Percentiles rank a stretch among this genome's conserved stretches.
phyloP scores from a whole-genome alignment of 2,329 filamentous ascomycete species.

The Pezicula radicicola region DNA sequence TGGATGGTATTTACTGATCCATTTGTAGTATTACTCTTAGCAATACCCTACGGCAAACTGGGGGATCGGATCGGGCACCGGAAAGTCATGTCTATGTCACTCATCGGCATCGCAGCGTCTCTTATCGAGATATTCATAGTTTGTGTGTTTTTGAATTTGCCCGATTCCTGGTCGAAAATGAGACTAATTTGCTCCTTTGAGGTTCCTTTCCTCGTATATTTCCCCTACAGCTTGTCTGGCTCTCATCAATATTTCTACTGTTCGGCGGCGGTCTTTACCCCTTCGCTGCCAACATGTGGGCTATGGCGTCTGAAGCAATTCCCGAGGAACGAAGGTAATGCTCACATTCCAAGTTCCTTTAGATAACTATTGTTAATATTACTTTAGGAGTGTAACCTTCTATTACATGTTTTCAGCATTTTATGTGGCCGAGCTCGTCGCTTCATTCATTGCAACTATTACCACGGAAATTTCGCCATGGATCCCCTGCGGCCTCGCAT shows the following conservation, averaged over 20 bases:
- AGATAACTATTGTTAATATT: not conserved
- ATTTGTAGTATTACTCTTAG: constrained; percentile 23
- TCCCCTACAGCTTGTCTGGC: constrained; percentile 22
- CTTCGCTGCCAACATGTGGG: constrained; percentile 28
- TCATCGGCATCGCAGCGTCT: constrained; percentile 21
- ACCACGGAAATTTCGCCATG: constrained; percentile 28
- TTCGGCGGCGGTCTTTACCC: constrained; percentile 27
- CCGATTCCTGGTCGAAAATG: not conserved
- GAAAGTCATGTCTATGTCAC: constrained; percentile 23
- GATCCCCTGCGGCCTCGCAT: constrained; percentile 24
- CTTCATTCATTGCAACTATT: constrained; percentile 22
- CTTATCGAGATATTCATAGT: constrained; percentile 23
- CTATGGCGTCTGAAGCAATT: constrained; percentile 25
- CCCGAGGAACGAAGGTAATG: constrained; percentile 19
- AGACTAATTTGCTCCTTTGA: constrained; percentile 1
- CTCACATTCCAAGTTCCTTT: not conserved
- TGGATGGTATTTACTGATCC: not conserved
- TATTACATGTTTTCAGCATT: constrained; percentile 30
- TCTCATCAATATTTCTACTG: constrained; percentile 24
- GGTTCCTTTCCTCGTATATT: constrained; percentile 25
- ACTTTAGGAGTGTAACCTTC: constrained; percentile 24
- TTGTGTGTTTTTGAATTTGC: constrained; percentile 16
- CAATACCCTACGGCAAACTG: constrained; percentile 26
- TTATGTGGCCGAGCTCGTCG: constrained; percentile 26
- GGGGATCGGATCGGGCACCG: constrained; percentile 23